A percentile compares a stretch with the other conserved stretches of the same genome.
Conservation (phyloP, 345 rosid species). For the Eucalyptus curtisii region DNA sequence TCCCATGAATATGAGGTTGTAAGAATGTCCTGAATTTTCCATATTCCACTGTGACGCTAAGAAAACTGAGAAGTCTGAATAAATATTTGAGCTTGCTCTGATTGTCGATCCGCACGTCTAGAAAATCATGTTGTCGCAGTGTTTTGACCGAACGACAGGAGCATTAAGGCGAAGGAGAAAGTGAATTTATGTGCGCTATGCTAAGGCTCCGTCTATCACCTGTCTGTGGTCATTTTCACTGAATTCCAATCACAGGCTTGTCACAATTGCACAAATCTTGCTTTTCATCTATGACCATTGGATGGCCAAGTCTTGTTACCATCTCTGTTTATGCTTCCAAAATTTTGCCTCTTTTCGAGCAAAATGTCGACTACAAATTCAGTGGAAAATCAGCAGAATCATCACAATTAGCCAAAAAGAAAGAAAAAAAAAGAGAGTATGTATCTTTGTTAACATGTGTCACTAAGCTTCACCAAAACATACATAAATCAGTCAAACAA, state of each 20-base stretch:
- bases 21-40: background rate
- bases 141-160: background rate
- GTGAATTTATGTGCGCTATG: background rate
- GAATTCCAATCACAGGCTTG: background rate
- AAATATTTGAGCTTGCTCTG: background rate
- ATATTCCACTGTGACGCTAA: background rate
- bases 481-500: background rate
- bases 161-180: background rate
- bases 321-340: background rate
- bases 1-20: constrained; percentile 58
- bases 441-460: too few species aligned
- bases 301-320: background rate
- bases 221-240: background rate
- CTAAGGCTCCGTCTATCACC: background rate
- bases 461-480: background rate
- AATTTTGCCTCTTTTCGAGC: background rate
- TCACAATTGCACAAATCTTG: background rate
- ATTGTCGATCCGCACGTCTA: background rate
- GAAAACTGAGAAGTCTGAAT: background rate
- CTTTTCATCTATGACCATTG: background rate
- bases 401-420: background rate
- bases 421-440: rapidly evolving
- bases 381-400: background rate
- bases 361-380: background rate
- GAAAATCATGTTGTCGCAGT: background rate